A percentile compares a stretch with the other conserved stretches of the same genome.
Evolutionary conservation across 257 asterid species (phyloP).

Genomic region (Nicotiana knightiana): DNA sequence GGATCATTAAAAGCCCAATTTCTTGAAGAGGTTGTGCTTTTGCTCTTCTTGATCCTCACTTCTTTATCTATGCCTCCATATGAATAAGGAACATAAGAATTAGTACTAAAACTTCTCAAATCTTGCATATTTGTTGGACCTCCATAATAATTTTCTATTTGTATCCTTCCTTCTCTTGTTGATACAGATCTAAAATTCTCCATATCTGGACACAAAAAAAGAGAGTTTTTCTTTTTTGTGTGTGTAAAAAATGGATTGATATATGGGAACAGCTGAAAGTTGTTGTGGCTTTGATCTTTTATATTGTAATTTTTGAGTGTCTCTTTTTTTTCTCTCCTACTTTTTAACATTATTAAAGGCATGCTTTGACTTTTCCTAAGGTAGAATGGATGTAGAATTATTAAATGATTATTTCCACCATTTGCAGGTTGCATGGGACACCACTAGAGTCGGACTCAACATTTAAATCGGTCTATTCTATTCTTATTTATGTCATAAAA

Average conservation of each 20-base stretch:
- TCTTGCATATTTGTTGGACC: slow-evolving; percentile 45
- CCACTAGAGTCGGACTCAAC: no score
- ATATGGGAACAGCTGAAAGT: background rate
- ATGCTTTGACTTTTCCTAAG: slow-evolving; percentile 3
- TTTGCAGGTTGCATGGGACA: background rate
- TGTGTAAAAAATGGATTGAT: background rate
- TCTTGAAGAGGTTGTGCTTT: slow-evolving; percentile 35
- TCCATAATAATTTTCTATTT: slow-evolving; percentile 14
- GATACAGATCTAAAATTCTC: slow-evolving; percentile 46
- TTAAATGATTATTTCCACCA: background rate
- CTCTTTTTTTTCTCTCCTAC: no score
- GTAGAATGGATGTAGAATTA: background rate
- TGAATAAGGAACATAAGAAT: slow-evolving; percentile 13
- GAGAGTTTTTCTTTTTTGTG: background rate
- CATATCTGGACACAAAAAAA: slow-evolving; percentile 11
- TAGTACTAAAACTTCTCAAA: slow-evolving; percentile 71
- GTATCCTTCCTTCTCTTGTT: slow-evolving; percentile 28
- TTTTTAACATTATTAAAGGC: background rate
- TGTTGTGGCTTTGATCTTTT: background rate
- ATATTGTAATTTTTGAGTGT: background rate
- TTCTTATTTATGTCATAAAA: no score
- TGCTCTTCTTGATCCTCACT: slow-evolving; percentile 41
- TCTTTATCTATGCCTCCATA: slow-evolving; percentile 25
- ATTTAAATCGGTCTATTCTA: no score
- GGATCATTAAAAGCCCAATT: slow-evolving; percentile 54